Conservation (phyloP, 306 rosid species). For the Begonia masoniana region DNA sequence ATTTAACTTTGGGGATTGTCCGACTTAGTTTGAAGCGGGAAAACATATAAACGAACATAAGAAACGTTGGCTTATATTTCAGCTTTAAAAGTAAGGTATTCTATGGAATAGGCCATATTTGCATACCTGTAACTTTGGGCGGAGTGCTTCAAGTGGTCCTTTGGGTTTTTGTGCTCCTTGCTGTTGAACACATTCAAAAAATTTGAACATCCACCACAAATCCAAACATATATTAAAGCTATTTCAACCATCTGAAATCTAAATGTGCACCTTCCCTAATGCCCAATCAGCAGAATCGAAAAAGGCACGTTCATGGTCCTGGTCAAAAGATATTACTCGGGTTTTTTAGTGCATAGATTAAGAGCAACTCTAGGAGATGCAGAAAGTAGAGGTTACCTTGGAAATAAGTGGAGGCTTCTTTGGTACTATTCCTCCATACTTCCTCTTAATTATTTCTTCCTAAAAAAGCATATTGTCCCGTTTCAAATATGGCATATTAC, state of each 20-base stretch:
- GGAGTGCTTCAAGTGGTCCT: constrained; percentile 98
- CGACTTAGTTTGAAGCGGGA: background rate
- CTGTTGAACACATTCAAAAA: constrained; percentile 25
- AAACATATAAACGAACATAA: background rate
- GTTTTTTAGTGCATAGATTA: constrained; percentile 5
- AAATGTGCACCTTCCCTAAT: constrained; percentile 63
- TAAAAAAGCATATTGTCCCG: constrained; percentile 24
- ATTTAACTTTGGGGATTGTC: no score
- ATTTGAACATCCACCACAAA: constrained; percentile 13
- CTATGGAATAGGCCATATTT: constrained; percentile 3
- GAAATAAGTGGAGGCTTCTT: constrained; percentile 92
- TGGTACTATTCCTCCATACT: constrained; percentile 86
- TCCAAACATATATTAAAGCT: constrained; percentile 3
- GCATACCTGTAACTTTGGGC: constrained; percentile 89
- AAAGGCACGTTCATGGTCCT: constrained; percentile 98
- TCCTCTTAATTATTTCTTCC: constrained; percentile 73
- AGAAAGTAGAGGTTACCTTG: constrained; percentile 34
- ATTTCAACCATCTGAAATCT: constrained; percentile 6
- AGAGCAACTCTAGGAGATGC: constrained; percentile 2
- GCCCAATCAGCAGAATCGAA: constrained; percentile 99
- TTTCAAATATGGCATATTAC: background rate
- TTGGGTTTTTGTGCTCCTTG: constrained; percentile 88
- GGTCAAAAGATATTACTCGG: constrained; percentile 15
- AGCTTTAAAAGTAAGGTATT: background rate
- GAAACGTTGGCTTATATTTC: background rate